These are phyloP conservation scores for Gymnopilus junonius DNA, from an alignment of 768 basidiomycete genomes.

Conservation along the genomic window DNA sequence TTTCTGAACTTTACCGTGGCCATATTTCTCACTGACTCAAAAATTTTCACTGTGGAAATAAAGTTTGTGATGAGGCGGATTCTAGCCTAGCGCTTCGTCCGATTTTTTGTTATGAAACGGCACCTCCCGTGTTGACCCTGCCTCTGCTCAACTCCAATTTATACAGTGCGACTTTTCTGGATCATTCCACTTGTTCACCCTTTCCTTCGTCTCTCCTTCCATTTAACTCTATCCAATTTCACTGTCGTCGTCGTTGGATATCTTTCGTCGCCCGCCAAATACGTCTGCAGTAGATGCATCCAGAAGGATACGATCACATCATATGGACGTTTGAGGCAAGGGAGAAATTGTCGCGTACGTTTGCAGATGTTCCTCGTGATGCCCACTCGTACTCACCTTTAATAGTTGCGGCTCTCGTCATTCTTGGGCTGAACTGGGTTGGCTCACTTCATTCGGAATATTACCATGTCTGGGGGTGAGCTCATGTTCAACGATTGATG, in stretches of 20 bases:
- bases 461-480: slow-evolving; percentile 6
- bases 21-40: not conserved
- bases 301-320: too few relatives aligned
- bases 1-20: not conserved
- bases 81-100: not conserved
- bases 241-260: too few relatives aligned
- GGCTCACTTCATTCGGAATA: not conserved
- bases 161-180: too few relatives aligned
- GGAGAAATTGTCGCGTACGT: slow-evolving; percentile 7
- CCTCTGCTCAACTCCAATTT: not conserved
- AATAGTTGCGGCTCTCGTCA: slow-evolving; percentile 2
- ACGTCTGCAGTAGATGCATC: too few relatives aligned
- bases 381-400: not conserved
- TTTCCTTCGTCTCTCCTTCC: not conserved
- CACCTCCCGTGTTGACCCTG: not conserved
- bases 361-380: not conserved
- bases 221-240: too few relatives aligned
- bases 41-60: not conserved
- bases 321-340: too few relatives aligned
- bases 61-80: not conserved
- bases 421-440: not conserved
- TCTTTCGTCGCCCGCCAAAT: too few relatives aligned
- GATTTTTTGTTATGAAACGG: not conserved
- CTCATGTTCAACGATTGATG: not conserved
- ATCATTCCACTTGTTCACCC: not conserved